These are phyloP conservation scores for Mycena polygramma DNA, from an alignment of 768 basidiomycete genomes.

Conservation along the genomic window DNA sequence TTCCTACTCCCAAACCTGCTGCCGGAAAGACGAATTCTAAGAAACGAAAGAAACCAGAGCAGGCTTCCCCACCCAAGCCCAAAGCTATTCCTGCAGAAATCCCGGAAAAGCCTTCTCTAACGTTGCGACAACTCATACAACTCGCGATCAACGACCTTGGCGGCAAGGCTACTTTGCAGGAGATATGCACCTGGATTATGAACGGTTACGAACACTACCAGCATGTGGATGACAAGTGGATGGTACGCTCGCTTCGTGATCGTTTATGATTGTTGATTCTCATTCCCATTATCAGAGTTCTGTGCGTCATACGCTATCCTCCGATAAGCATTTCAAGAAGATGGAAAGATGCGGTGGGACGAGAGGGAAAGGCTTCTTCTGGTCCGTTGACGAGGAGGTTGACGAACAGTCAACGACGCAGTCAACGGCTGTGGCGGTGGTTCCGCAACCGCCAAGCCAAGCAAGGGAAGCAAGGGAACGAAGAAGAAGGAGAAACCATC, in stretches of 20 bases:
- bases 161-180: slow-evolving; percentile 90
- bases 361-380: slow-evolving; percentile 93
- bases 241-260: slow-evolving; percentile 65
- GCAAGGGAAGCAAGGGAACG: slow-evolving; percentile 47
- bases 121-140: slow-evolving; percentile 93
- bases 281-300: slow-evolving; percentile 72
- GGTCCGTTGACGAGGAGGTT: slow-evolving; percentile 88
- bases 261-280: slow-evolving; percentile 23
- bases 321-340: slow-evolving; percentile 92
- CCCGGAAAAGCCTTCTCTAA: slow-evolving; percentile 90
- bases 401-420: slow-evolving; percentile 58
- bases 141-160: slow-evolving; percentile 86
- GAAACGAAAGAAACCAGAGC: slow-evolving; percentile 80
- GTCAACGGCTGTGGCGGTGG: slow-evolving; percentile 47
- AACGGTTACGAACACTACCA: slow-evolving; percentile 92
- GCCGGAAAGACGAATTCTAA: slow-evolving; percentile 65
- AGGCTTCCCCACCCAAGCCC: slow-evolving; percentile 57
- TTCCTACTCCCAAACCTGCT: slow-evolving; percentile 75
- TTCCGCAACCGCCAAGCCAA: slow-evolving; percentile 25
- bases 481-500: slow-evolving; percentile 66
- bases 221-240: slow-evolving; percentile 91
- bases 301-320: slow-evolving; percentile 95
- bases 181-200: slow-evolving; percentile 94
- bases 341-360: slow-evolving; percentile 87
- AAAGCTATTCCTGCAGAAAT: slow-evolving; percentile 73